Conservation (phyloP, 2,329 filamentous ascomycete genomes). For the Colletotrichum sp. region DNA sequence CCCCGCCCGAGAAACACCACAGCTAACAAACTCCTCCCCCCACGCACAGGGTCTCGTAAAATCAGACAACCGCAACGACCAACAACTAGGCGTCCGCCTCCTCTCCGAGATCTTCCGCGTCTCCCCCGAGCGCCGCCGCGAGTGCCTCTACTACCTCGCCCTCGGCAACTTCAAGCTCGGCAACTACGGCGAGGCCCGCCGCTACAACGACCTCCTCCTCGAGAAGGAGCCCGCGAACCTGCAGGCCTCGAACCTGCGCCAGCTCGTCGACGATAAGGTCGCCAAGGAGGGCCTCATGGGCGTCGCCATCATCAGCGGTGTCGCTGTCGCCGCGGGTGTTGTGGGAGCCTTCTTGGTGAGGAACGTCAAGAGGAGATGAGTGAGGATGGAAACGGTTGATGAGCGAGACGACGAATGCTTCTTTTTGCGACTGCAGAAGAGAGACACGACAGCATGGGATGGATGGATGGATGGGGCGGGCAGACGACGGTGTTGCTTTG, state of each 20-base stretch:
- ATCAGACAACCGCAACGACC: slow-evolving; percentile 80
- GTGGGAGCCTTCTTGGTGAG: slow-evolving; percentile 86
- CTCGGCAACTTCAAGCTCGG: slow-evolving; percentile 98
- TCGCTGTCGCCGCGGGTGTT: slow-evolving; percentile 91
- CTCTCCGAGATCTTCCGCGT: slow-evolving; percentile 96
- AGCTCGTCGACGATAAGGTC: slow-evolving; percentile 94
- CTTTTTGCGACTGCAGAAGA: not conserved
- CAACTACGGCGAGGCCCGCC: slow-evolving; percentile 92
- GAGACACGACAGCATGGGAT: not conserved
- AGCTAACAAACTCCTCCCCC: not conserved
- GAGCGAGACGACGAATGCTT: not conserved
- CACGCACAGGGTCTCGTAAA: slow-evolving; percentile 84
- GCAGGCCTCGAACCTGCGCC: slow-evolving; percentile 84
- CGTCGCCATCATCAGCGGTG: slow-evolving; percentile 91
- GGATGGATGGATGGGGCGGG: not conserved
- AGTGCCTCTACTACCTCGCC: slow-evolving; percentile 98
- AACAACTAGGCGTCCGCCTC: slow-evolving; percentile 92
- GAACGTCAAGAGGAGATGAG: slow-evolving; percentile 67
- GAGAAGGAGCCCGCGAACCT: slow-evolving; percentile 91
- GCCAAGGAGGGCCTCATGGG: slow-evolving; percentile 93
- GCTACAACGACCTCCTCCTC: slow-evolving; percentile 91
- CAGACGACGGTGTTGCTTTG: not conserved
- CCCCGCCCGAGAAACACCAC: not conserved
- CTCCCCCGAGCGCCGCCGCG: slow-evolving; percentile 88
- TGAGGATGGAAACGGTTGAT: not conserved